A percentile compares a stretch with the other conserved stretches of the same genome.
phyloP scores from a whole-genome alignment of 2,329 filamentous ascomycete genomes.

The Fusarium torulosum region DNA sequence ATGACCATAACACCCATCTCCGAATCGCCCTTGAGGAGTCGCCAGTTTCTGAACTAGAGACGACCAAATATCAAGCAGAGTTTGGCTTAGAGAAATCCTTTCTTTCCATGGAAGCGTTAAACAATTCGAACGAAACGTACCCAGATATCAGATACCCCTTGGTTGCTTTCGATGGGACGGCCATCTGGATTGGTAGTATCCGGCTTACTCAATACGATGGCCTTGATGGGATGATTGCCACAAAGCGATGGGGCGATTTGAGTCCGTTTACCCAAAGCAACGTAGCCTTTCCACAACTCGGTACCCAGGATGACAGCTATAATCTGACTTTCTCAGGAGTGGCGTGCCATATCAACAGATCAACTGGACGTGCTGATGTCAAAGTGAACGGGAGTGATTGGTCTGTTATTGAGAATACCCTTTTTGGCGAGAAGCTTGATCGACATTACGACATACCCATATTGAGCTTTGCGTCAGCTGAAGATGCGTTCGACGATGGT shows the following conservation, averaged over 20 bases:
- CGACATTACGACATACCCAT: background rate
- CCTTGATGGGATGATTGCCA: background rate
- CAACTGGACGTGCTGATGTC: slow-evolving; percentile 13
- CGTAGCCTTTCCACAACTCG: background rate
- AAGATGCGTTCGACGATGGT: background rate
- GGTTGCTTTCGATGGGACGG: slow-evolving; percentile 9
- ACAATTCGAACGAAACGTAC: background rate
- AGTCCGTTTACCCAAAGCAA: slow-evolving; percentile 5
- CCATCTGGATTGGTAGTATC: slow-evolving; percentile 23
- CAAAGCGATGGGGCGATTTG: slow-evolving; percentile 1
- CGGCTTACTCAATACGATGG: background rate
- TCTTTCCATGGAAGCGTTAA: background rate
- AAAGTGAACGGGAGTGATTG: slow-evolving; percentile 21
- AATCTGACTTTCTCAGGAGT: slow-evolving; percentile 19
- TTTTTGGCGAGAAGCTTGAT: slow-evolving; percentile 2
- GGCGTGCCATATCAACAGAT: slow-evolving; percentile 18
- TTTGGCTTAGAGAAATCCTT: slow-evolving; percentile 9
- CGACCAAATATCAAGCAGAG: background rate
- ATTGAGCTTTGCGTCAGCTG: background rate
- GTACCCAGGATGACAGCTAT: background rate
- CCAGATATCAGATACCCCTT: slow-evolving; percentile 8
- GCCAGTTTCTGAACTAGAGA: background rate
- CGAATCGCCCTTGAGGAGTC: slow-evolving; percentile 9
- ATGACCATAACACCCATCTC: background rate
- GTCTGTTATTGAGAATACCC: background rate